Percentiles rank a stretch among this genome's conserved stretches.
Conservation (phyloP, 2,329 filamentous ascomycete genomes). For the Fusarium tricinctum region DNA sequence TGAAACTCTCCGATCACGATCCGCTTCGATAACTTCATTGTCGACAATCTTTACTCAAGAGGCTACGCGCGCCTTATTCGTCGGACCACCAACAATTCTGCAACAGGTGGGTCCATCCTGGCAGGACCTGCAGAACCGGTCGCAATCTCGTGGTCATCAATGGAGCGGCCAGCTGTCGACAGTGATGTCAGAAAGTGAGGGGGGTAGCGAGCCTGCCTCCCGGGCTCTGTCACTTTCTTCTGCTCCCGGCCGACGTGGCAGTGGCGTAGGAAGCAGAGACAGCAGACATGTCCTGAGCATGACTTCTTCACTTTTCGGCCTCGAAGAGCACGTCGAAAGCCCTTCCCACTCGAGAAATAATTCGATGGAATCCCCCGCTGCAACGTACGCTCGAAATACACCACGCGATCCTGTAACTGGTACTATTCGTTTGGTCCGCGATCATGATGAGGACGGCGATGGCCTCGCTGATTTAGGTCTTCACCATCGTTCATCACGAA, state of each 20-base stretch:
- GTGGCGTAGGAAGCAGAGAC: slow-evolving; percentile 64
- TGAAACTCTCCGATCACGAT: slow-evolving; percentile 67
- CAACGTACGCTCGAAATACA: slow-evolving; percentile 59
- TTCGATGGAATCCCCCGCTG: slow-evolving; percentile 65
- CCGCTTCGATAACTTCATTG: slow-evolving; percentile 69
- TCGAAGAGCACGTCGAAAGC: slow-evolving; percentile 57
- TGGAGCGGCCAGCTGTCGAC: slow-evolving; percentile 76
- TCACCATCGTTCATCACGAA: slow-evolving; percentile 66
- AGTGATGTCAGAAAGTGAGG: slow-evolving; percentile 73
- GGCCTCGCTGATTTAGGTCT: slow-evolving; percentile 72
- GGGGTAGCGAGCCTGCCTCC: slow-evolving; percentile 63
- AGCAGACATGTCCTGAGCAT: slow-evolving; percentile 71
- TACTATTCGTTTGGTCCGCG: slow-evolving; percentile 63
- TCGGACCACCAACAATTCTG: slow-evolving; percentile 47
- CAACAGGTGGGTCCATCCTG: slow-evolving; percentile 46
- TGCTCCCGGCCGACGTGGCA: slow-evolving; percentile 62
- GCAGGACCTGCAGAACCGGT: slow-evolving; percentile 37
- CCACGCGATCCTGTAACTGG: slow-evolving; percentile 54
- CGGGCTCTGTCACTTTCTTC: slow-evolving; percentile 63
- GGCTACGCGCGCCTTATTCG: slow-evolving; percentile 54
- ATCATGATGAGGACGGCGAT: slow-evolving; percentile 75
- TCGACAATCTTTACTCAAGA: slow-evolving; percentile 68
- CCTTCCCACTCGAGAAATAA: slow-evolving; percentile 59
- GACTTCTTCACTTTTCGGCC: slow-evolving; percentile 65
- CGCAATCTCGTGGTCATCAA: slow-evolving; percentile 63